A percentile compares a stretch with the other conserved stretches of the same genome.
These are phyloP conservation scores for Colletotrichum lupini DNA, from an alignment of 2,329 filamentous ascomycete species.

Conservation along the genomic window DNA sequence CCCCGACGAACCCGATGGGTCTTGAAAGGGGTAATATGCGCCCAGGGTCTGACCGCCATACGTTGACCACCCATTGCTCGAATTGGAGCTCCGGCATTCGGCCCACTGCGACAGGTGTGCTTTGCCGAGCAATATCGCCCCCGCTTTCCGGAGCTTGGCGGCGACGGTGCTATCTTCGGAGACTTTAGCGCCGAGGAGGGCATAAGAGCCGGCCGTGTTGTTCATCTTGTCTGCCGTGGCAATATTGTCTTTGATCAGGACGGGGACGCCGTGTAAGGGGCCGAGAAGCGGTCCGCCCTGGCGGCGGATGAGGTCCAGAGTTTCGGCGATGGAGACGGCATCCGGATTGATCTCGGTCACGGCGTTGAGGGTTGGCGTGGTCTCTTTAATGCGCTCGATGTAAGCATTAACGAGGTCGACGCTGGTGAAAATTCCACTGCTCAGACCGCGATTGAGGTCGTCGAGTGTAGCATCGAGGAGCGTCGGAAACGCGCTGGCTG, in stretches of 20 bases:
- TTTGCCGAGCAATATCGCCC: slow-evolving; percentile 75
- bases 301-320: slow-evolving; percentile 45
- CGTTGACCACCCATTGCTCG: slow-evolving; percentile 72
- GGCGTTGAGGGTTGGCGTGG: slow-evolving; percentile 41
- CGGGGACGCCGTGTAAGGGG: slow-evolving; percentile 69
- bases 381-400: slow-evolving; percentile 44
- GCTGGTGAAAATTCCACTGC: slow-evolving; percentile 42
- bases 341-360: slow-evolving; percentile 50
- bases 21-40: slow-evolving; percentile 70
- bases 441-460: slow-evolving; percentile 38
- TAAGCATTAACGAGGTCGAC: slow-evolving; percentile 47
- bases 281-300: slow-evolving; percentile 16
- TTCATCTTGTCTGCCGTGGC: slow-evolving; percentile 72
- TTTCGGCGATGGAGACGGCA: slow-evolving; percentile 49
- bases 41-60: slow-evolving; percentile 71
- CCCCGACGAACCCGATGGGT: slow-evolving; percentile 70
- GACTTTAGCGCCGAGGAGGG: slow-evolving; percentile 68
- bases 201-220: slow-evolving; percentile 72
- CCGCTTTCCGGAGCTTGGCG: slow-evolving; percentile 68
- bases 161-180: slow-evolving; percentile 68
- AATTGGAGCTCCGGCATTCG: slow-evolving; percentile 68
- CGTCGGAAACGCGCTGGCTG: not conserved
- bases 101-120: slow-evolving; percentile 74
- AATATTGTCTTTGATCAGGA: slow-evolving; percentile 76
- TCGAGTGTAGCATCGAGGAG: slow-evolving; percentile 8